Base-by-base conservation (phyloP, 208 protist species). In the Crithidia brevicula region DNA sequence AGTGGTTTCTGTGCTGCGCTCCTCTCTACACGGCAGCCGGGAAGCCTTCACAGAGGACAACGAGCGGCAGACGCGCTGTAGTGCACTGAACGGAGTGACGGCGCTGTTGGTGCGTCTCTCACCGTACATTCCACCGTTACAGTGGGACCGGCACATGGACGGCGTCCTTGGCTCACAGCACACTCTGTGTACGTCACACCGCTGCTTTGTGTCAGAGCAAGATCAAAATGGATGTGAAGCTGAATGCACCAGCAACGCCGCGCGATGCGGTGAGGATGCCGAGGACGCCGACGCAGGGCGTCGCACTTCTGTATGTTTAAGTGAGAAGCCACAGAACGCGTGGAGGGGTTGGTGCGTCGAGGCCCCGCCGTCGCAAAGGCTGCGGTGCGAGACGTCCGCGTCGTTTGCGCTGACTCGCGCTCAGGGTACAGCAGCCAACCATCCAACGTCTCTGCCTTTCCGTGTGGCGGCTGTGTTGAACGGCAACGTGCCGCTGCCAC, bases 161-260 rank as follows among this genome's bases (percentile, higher is more conserved):
- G 88, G 88, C 20, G 27, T 89, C 16, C 60, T 89, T 22, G 88
- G 88, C 50, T 82, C 85, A 1, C 69, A 67, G 13, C 79, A 88
- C 58, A 67, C 23, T 18, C 54, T 77, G 5, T 85, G 40, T 62
- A 31, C 28, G 67, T 75, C 43, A 40, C 49, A 51, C 60, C 56
- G 53, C 40, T 73, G 57, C 61, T n/a, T 25, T 47, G 28, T 54
- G 8, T 43, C 7, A 10, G 20, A 22, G 27, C 34, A n/a, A 20
- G 15, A 36, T 31, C 46, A n/a, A n/a, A n/a, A n/a, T n/a, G n/a
- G n/a, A n/a, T n/a, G n/a, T n/a, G n/a, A n/a, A n/a, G n/a, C n/a
- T n/a, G n/a, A n/a, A n/a, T n/a, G n/a, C n/a, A n/a, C n/a, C n/a
- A n/a, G n/a, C n/a, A n/a, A n/a, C n/a, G n/a, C n/a, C n/a, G n/a